A percentile compares a stretch with the other conserved stretches of the same genome.
phyloP scores from a whole-genome alignment of 331 rosid genomes.

The Quercus tomentella region DNA sequence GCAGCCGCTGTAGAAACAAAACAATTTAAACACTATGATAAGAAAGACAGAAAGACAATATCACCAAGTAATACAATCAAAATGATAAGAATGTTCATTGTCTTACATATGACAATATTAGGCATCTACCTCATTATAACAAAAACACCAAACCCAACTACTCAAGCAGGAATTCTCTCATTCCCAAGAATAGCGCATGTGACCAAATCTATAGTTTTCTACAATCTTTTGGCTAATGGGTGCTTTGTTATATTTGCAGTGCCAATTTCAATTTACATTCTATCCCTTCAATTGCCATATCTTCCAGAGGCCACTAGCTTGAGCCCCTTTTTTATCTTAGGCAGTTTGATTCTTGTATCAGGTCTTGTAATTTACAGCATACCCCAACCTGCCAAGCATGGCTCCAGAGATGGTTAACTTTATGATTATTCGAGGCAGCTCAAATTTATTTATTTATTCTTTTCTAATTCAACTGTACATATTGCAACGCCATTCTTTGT shows the following conservation, averaged over 20 bases:
- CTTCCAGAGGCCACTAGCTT: conserved; percentile 54
- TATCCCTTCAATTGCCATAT: conserved; percentile 83
- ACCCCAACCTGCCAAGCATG: conserved; percentile 36
- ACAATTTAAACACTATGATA: background rate
- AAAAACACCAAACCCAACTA: background rate
- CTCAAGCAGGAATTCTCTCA: background rate
- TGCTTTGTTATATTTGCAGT: conserved; percentile 50
- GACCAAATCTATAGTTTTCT: background rate
- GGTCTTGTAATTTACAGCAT: conserved; percentile 68
- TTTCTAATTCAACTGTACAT: background rate
- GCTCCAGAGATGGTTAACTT: conserved; percentile 23
- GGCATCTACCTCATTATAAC: background rate
- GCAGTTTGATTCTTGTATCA: conserved; percentile 63
- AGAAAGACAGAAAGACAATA: background rate
- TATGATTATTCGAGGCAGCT: background rate
- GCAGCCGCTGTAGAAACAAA: conserved; percentile 13
- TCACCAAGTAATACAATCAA: background rate
- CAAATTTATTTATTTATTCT: background rate
- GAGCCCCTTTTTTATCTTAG: conserved; percentile 74
- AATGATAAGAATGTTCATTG: background rate
- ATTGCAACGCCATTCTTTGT: background rate
- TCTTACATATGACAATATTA: background rate
- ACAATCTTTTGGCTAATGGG: conserved; percentile 8
- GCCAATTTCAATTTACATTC: conserved; percentile 71
- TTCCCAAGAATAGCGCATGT: background rate